phyloP scores from a whole-genome alignment of 2,329 filamentous ascomycete species.

The Gyromitra esculenta region DNA sequence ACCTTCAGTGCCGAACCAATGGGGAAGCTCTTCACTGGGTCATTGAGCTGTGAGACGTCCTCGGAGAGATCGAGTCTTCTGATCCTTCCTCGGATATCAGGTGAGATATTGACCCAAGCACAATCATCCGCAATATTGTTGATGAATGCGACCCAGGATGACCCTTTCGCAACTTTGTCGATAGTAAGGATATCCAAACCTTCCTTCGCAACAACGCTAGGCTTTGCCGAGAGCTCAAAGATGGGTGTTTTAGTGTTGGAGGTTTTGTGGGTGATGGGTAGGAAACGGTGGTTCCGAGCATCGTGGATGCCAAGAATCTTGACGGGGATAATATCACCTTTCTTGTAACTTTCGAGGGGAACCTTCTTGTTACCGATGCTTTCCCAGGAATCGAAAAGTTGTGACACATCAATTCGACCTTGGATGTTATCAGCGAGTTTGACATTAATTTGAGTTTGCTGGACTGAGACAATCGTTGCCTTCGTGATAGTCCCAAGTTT shows the following conservation, averaged over 20 bases:
- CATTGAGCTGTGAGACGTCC: constrained; percentile 79
- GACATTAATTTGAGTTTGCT: constrained; percentile 92
- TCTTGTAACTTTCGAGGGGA: constrained; percentile 77
- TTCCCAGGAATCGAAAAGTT: constrained; percentile 87
- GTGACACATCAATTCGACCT: constrained; percentile 91
- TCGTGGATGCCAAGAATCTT: constrained; percentile 72
- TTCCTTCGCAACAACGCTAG: constrained; percentile 67
- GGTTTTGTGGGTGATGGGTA: constrained; percentile 83
- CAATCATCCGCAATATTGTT: constrained; percentile 85
- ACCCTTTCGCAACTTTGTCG: constrained; percentile 76
- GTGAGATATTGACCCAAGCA: constrained; percentile 90
- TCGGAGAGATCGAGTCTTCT: constrained; percentile 85
- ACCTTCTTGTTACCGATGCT: constrained; percentile 83
- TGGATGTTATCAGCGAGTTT: constrained; percentile 85
- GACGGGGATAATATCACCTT: constrained; percentile 51
- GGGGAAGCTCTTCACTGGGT: constrained; percentile 83
- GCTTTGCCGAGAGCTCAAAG: constrained; percentile 86
- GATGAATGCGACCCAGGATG: constrained; percentile 81
- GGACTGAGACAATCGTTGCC: constrained; percentile 82
- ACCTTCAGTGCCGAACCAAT: constrained; percentile 88
- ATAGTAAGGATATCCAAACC: constrained; percentile 70
- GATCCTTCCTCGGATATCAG: constrained; percentile 85
- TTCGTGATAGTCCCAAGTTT: constrained; percentile 76
- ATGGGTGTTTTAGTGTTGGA: constrained; percentile 76
- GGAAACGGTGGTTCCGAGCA: constrained; percentile 86